Evolutionary conservation across 1,139 yeast genomes (phyloP), one percentile per base, ranked within the genome.

Genomic region (Saccharomyces hybrid): DNA sequence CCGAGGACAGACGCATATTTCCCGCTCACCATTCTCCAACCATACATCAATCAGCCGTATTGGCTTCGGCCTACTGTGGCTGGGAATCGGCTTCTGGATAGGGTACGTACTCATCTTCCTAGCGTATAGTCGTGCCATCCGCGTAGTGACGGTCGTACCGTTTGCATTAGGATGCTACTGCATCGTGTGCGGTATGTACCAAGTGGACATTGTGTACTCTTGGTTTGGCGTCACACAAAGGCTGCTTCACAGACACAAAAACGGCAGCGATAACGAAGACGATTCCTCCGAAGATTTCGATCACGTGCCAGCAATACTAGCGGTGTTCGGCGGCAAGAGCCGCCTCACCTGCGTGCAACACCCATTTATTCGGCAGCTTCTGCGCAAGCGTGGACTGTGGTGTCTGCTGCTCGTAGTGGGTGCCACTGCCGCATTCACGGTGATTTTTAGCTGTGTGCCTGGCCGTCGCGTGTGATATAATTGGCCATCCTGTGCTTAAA

Each of bases 11-110:
- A 25, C 48, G 9, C 48, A 46, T 11, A 25, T 46, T 20, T 26
- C 47, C 11, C 26, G 42, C 16, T 51, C 53, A 2, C 34, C 44
- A 32, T 51, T 41, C 23, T 63, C 70, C 3, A 66, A 61, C 42
- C 64, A 66, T 53, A 79, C 84, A 2, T 71, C 78, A 7, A 61
- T 80, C 8, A 70, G 87, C 6, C 28, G 53, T 9, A 47, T 51
- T 5, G 32, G 41, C 4, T 59, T 79, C 13, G 96, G 98, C 0
- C 75, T 90, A 54, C 71, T 89, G 54, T 78, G 83, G 57, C 73
- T 88, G 54, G 88, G 93, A 67, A 82, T 83, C 31, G 97, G 85
- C 3, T 89, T 93, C 64, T 93, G 99, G 99, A 80, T 89, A 3
- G 89, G 91, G 11, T 93, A 86, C 67, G 78, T 83, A 2, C 76